Percentiles rank a stretch among this genome's conserved stretches.
Evolutionary conservation across 2,329 filamentous ascomycete genomes (phyloP).

Genomic region (Salinomyces thailandicus): DNA sequence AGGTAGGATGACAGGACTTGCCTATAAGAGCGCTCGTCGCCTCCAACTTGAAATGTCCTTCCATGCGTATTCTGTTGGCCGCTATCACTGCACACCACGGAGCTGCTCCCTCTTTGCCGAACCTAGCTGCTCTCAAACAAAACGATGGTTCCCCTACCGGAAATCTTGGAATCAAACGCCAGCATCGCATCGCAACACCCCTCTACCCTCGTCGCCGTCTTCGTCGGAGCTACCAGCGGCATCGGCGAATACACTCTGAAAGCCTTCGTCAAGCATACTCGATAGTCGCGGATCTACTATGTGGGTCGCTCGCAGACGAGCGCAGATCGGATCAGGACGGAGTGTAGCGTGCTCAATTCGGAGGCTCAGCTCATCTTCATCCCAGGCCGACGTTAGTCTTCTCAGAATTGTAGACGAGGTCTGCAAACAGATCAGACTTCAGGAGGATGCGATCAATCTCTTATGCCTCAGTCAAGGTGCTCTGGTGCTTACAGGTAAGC

Average conservation of each 20-base stretch:
- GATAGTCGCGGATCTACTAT: slow-evolving; percentile 36
- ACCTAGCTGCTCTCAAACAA: too few species aligned
- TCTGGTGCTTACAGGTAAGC: slow-evolving; percentile 14
- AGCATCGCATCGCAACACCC: slow-evolving; percentile 25
- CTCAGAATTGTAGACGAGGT: slow-evolving; percentile 40
- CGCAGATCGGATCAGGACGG: slow-evolving; percentile 31
- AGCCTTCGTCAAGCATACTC: slow-evolving; percentile 33
- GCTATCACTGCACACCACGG: too few species aligned
- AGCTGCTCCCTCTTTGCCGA: too few species aligned
- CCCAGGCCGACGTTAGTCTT: slow-evolving; percentile 36
- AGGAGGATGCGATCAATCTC: slow-evolving; percentile 42
- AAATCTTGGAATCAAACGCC: slow-evolving; percentile 28
- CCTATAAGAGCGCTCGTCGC: too few species aligned
- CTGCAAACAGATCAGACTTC: slow-evolving; percentile 38
- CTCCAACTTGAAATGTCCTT: too few species aligned
- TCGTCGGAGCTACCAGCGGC: slow-evolving; percentile 43
- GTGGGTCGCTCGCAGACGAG: slow-evolving; percentile 38
- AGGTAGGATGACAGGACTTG: too few species aligned
- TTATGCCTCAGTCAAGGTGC: slow-evolving; percentile 41
- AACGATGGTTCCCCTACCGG: slow-evolving; percentile 29
- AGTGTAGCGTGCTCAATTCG: slow-evolving; percentile 36
- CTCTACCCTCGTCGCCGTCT: slow-evolving; percentile 37
- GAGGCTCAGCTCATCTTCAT: slow-evolving; percentile 39
- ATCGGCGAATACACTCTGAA: slow-evolving; percentile 41
- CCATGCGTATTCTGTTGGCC: too few species aligned